A percentile compares a stretch with the other conserved stretches of the same genome.
Evolutionary conservation across 176 grass and related monocot species (phyloP).

Genomic region (Aegilops sharonensis): DNA sequence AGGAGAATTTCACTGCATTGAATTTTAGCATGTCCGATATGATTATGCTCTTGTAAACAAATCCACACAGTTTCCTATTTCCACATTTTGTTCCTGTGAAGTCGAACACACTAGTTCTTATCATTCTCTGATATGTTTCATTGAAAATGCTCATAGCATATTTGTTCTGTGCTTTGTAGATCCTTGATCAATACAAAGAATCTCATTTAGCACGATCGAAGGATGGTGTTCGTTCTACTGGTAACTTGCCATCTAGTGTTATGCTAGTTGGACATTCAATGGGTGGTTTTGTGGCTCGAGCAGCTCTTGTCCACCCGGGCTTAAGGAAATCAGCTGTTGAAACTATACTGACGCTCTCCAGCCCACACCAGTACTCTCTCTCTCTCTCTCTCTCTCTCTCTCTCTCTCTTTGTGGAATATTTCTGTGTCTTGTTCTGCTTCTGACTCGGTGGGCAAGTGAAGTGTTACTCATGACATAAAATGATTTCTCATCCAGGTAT

Average conservation of each 20-base stretch:
- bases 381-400: conserved; percentile 27
- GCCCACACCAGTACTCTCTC: conserved; percentile 80
- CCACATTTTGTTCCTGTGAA: neutral
- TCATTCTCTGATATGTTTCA: neutral
- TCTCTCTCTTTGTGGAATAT: conserved; percentile 4
- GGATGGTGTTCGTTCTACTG: conserved; percentile 51
- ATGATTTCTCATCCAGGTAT: conserved; percentile 54
- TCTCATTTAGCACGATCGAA: conserved; percentile 62
- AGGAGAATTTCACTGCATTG: conserved; percentile 14
- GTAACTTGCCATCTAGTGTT: conserved; percentile 68
- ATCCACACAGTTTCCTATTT: neutral
- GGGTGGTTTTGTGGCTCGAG: conserved; percentile 99
- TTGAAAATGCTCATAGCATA: neutral
- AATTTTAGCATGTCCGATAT: neutral
- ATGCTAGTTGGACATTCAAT: conserved; percentile 98
- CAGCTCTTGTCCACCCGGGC: conserved; percentile 71
- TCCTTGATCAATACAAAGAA: conserved; percentile 92
- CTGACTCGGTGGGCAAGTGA: neutral
- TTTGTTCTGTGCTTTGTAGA: conserved; percentile 49
- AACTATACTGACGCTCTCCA: conserved; percentile 96
- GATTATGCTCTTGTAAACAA: neutral
- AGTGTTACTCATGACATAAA: conserved; percentile 15
- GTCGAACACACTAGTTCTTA: conserved; percentile 1
- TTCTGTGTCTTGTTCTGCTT: conserved; percentile 2
- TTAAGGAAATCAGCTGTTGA: conserved; percentile 74